Base-by-base conservation (phyloP, 805 yeast species). In the Saccharomycopsis microspora region DNA sequence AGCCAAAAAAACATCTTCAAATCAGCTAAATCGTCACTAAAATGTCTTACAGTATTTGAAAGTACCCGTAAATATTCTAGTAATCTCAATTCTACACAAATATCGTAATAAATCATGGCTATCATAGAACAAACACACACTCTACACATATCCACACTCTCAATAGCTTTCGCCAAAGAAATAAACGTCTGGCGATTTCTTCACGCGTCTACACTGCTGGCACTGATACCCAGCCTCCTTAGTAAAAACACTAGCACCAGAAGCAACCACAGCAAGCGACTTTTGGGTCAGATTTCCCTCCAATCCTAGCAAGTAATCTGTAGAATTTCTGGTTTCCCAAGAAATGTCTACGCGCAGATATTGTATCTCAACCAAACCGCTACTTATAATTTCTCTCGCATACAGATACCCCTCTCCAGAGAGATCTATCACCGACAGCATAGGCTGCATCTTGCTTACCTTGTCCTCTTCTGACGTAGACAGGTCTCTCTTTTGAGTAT, bases 141-240 rank as follows among this genome's bases (percentile, higher is more conserved):
- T 19, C 19, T 19, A 19, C n/a, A 34, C 10, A 10, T 34, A 34
- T 3, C 10, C 2, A 10, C 37, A 34, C n/a, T 10, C 10, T 45
- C 32, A 45, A 41, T 38, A 49, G 4, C 42, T 29, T 48, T 71
- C 75, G 8, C 64, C 62, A 52, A 68, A 67, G 50, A 68, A 63
- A 54, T 70, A 70, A 40, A 71, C 59, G 49, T 69, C 70, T 0
- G 73, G 72, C 1, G 67, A 59, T 57, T 60, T 57, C 19, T 66
- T 56, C 46, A 58, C 56, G 37, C 47, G 30, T 35, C 56, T 57
- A 37, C 39, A 37, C 40, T 41, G 35, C 42, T 64, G 65, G 41
- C 71, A 60, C 31, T 57, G 60, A 4, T 45, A 46, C 44, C 60
- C 63, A 9, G 69, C 57, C 10, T 47, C 49, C 11, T 59, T 54